Conservation (phyloP, 78 protist species). For the Isochrysis galbana region DNA sequence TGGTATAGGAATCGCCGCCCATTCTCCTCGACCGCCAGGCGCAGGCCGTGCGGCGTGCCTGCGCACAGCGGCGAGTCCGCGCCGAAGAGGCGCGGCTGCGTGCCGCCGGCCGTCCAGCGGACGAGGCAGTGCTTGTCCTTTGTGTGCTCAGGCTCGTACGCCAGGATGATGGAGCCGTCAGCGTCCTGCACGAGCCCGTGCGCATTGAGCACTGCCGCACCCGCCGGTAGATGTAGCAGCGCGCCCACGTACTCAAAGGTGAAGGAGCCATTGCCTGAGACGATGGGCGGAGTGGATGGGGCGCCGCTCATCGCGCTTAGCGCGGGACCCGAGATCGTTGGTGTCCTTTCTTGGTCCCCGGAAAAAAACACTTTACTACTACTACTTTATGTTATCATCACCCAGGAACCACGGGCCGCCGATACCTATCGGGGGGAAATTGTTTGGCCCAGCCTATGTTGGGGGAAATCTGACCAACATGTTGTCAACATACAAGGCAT, state of each 20-base stretch:
- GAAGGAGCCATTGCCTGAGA: not conserved
- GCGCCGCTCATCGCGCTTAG: too few species aligned
- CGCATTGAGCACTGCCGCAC: not conserved
- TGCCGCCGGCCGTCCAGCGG: constrained; percentile 2
- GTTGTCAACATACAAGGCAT: too few species aligned
- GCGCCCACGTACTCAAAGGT: not conserved
- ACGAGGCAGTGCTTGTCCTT: not conserved
- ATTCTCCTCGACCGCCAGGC: not conserved
- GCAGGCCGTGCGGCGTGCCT: constrained; percentile 11
- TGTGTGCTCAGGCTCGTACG: not conserved
- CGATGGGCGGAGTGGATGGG: not conserved
- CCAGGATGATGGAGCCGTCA: not conserved
- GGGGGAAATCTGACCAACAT: too few species aligned
- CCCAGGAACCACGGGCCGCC: too few species aligned
- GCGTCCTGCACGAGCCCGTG: constrained; percentile 5
- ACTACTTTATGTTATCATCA: too few species aligned
- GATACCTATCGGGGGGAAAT: too few species aligned
- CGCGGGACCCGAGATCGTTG: too few species aligned
- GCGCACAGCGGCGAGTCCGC: not conserved
- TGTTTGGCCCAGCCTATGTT: too few species aligned
- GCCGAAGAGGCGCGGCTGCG: not conserved
- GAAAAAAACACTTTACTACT: too few species aligned
- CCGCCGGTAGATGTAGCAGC: not conserved
- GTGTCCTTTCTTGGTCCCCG: too few species aligned
- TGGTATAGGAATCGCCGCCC: not conserved